Conservation (phyloP, 1,284 basidiomycete species). For the Ganoderma sp. region DNA sequence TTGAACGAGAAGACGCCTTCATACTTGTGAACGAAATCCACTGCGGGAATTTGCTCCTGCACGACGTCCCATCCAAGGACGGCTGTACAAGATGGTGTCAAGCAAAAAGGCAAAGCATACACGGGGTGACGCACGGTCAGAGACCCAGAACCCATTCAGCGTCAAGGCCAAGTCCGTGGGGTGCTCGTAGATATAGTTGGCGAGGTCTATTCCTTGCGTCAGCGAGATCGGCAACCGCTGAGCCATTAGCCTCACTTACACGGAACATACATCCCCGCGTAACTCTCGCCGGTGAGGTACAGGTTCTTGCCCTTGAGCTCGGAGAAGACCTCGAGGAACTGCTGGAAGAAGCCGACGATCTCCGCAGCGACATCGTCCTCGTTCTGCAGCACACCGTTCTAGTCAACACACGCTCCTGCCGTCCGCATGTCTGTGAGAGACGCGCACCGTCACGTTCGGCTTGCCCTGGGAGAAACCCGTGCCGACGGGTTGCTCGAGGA, state of each 20-base stretch:
- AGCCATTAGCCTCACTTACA: conserved; percentile 39
- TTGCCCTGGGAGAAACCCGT: conserved; percentile 81
- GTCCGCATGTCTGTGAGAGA: conserved; percentile 25
- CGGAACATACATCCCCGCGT: conserved; percentile 69
- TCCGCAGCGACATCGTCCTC: conserved; percentile 71
- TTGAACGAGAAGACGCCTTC: conserved; percentile 72
- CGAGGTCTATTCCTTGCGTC: conserved; percentile 57
- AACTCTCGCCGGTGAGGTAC: conserved; percentile 74
- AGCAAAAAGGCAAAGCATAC: not conserved
- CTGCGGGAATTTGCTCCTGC: conserved; percentile 69
- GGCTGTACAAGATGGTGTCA: conserved; percentile 50
- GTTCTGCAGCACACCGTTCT: conserved; percentile 48
- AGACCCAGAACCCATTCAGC: conserved; percentile 75
- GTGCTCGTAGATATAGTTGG: conserved; percentile 72
- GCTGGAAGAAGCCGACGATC: conserved; percentile 71
- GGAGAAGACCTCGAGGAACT: conserved; percentile 75
- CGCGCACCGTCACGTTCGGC: conserved; percentile 62
- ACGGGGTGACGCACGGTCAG: conserved; percentile 61
- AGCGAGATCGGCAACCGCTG: not conserved
- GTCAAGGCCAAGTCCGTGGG: conserved; percentile 57
- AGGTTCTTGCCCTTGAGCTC: conserved; percentile 75
- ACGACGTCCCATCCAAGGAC: conserved; percentile 59
- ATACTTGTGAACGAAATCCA: conserved; percentile 74
- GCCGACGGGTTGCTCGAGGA: conserved; percentile 85
- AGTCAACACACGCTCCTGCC: not conserved